Evolutionary conservation across 768 basidiomycete genomes (phyloP).

Genomic region (Tulasnella sp.): DNA sequence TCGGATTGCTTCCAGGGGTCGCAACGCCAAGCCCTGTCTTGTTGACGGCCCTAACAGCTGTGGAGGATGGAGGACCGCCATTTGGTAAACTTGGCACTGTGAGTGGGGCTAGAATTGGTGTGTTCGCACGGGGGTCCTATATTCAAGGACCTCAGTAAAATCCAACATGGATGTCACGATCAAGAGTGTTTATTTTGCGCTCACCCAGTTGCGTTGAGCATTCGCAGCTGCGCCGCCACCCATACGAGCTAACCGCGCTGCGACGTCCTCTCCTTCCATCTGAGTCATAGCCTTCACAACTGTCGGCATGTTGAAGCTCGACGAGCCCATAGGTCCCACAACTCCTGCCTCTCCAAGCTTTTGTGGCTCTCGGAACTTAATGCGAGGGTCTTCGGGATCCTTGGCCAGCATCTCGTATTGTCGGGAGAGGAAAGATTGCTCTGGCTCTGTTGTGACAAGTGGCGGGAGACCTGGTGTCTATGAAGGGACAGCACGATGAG

Average conservation of each 20-base stretch:
- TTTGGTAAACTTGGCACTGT: background rate
- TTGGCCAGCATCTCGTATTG: conserved; percentile 88
- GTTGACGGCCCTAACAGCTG: too few species aligned
- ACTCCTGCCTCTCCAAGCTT: conserved; percentile 53
- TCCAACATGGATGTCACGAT: background rate
- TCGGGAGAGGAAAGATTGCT: conserved; percentile 82
- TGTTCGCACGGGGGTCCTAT: conserved; percentile 7
- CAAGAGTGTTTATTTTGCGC: background rate
- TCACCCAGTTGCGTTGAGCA: background rate
- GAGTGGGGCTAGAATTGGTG: background rate
- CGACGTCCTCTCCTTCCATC: conserved; percentile 56
- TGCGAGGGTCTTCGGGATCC: conserved; percentile 83
- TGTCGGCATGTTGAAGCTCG: conserved; percentile 71
- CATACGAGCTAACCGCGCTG: conserved; percentile 1
- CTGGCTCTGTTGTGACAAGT: conserved; percentile 71
- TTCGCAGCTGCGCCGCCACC: conserved; percentile 21
- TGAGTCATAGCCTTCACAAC: conserved; percentile 82
- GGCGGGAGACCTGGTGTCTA: conserved; percentile 58
- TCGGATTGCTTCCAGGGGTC: background rate
- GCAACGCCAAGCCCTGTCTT: background rate
- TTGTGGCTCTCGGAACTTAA: conserved; percentile 59
- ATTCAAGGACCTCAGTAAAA: background rate
- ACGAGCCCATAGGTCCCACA: conserved; percentile 86
- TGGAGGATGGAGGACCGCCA: background rate
- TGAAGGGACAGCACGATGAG: background rate